phyloP scores from a whole-genome alignment of 2,329 filamentous ascomycete species.

The Colletotrichum caudatum region DNA sequence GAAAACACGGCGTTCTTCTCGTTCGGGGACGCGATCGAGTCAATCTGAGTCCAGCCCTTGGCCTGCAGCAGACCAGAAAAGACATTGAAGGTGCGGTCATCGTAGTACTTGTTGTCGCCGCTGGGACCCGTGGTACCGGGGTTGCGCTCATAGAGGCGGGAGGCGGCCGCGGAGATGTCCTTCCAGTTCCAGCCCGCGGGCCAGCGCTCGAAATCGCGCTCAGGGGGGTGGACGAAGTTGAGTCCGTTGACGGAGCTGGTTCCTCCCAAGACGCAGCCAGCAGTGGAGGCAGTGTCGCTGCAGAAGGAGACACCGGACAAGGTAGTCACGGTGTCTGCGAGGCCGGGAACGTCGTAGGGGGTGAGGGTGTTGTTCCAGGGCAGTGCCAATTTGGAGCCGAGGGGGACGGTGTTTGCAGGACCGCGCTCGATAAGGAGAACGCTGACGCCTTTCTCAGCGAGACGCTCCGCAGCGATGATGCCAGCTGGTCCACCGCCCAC shows the following conservation, averaged over 20 bases:
- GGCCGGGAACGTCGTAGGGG: constrained; percentile 48
- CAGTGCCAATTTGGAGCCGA: constrained; percentile 48
- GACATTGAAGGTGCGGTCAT: constrained; percentile 22
- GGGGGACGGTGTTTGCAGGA: constrained; percentile 49
- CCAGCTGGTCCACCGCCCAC: constrained; percentile 54
- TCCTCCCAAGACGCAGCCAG: constrained; percentile 54
- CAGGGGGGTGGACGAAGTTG: constrained; percentile 50
- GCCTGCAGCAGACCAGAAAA: constrained; percentile 29
- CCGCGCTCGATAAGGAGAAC: constrained; percentile 56
- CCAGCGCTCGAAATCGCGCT: constrained; percentile 50
- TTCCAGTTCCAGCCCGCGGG: constrained; percentile 48
- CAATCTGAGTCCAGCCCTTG: constrained; percentile 41
- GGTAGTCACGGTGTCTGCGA: constrained; percentile 45
- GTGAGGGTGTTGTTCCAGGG: constrained; percentile 51
- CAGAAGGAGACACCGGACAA: constrained; percentile 48
- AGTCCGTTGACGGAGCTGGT: constrained; percentile 51
- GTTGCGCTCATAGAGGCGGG: constrained; percentile 46
- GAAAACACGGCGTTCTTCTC: constrained; percentile 35
- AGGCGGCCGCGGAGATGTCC: constrained; percentile 46
- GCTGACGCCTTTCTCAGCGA: constrained; percentile 52
- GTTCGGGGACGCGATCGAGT: constrained; percentile 55
- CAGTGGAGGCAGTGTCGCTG: constrained; percentile 51
- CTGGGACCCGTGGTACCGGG: constrained; percentile 47
- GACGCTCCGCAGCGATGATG: constrained; percentile 51
- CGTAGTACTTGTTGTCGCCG: constrained; percentile 44